Conservation (phyloP, 2,329 filamentous ascomycete species). For the Scopulariopsis brevicaulis region DNA sequence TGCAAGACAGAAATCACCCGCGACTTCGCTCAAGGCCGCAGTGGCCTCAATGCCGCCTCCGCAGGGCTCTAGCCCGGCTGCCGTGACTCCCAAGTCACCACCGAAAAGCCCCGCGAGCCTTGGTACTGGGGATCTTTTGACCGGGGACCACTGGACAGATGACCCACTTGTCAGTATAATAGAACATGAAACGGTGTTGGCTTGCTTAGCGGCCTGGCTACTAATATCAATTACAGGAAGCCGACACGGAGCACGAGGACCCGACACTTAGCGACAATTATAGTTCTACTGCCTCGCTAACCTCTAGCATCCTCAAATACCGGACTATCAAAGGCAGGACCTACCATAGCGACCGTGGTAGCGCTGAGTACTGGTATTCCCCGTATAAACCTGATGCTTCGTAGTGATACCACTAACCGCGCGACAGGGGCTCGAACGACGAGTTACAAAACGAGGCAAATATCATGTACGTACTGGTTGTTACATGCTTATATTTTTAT, state of each 20-base stretch:
- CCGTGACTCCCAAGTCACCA: no score
- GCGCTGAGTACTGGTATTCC: slow-evolving; percentile 15
- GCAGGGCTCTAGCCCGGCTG: no score
- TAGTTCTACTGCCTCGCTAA: slow-evolving; percentile 16
- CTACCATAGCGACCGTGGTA: slow-evolving; percentile 16
- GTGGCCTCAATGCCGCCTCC: no score
- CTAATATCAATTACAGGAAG: background rate
- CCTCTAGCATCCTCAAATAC: slow-evolving; percentile 17
- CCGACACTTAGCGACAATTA: background rate
- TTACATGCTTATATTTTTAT: background rate
- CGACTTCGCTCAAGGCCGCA: no score
- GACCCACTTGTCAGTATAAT: background rate
- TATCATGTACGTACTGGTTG: slow-evolving; percentile 7
- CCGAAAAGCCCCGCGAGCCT: no score
- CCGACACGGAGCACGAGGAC: background rate
- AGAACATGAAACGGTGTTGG: background rate
- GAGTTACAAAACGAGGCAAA: slow-evolving; percentile 9
- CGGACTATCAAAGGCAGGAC: slow-evolving; percentile 18
- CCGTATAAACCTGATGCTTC: background rate
- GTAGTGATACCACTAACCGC: background rate
- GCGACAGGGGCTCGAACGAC: slow-evolving; percentile 7
- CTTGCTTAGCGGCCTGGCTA: no score
- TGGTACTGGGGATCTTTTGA: background rate
- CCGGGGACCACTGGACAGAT: background rate
- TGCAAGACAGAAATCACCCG: no score